A percentile compares a stretch with the other conserved stretches of the same genome.
Evolutionary conservation across 495 filamentous ascomycete species (phyloP).

Genomic region (Penicillium paxilli): DNA sequence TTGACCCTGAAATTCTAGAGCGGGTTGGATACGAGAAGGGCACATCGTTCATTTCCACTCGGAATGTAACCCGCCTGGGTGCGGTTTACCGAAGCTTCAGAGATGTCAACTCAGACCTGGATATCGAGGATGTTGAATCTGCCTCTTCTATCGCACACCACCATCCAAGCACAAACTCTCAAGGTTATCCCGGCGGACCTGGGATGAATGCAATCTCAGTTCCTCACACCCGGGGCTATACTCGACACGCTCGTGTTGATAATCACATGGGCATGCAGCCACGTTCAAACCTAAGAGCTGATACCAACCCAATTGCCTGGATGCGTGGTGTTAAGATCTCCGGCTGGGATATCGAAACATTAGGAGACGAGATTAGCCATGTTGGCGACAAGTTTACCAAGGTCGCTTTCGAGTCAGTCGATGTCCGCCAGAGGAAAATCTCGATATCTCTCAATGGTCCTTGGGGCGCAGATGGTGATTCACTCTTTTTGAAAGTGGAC

Average conservation of each 20-base stretch:
- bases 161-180: slow-evolving; percentile 14
- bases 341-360: slow-evolving; percentile 75
- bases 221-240: slow-evolving; percentile 42
- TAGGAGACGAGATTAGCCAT: slow-evolving; percentile 85
- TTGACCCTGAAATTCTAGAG: slow-evolving; percentile 62
- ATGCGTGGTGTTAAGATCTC: slow-evolving; percentile 89
- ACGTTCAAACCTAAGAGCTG: slow-evolving; percentile 53
- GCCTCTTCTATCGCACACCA: slow-evolving; percentile 29
- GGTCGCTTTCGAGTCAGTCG: slow-evolving; percentile 81
- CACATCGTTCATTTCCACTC: slow-evolving; percentile 58
- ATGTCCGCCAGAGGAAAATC: slow-evolving; percentile 70
- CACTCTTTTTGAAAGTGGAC: slow-evolving; percentile 74
- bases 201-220: slow-evolving; percentile 55
- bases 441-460: slow-evolving; percentile 82
- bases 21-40: slow-evolving; percentile 78
- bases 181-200: slow-evolving; percentile 30
- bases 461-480: slow-evolving; percentile 71
- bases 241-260: slow-evolving; percentile 46
- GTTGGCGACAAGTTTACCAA: slow-evolving; percentile 82
- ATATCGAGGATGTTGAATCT: slow-evolving; percentile 35
- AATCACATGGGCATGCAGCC: slow-evolving; percentile 64
- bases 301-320: slow-evolving; percentile 82
- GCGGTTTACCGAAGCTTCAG: slow-evolving; percentile 86
- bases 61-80: slow-evolving; percentile 77
- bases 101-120: slow-evolving; percentile 46